Conservation (phyloP, 306 rosid genomes). For the Vigna nakashimae region DNA sequence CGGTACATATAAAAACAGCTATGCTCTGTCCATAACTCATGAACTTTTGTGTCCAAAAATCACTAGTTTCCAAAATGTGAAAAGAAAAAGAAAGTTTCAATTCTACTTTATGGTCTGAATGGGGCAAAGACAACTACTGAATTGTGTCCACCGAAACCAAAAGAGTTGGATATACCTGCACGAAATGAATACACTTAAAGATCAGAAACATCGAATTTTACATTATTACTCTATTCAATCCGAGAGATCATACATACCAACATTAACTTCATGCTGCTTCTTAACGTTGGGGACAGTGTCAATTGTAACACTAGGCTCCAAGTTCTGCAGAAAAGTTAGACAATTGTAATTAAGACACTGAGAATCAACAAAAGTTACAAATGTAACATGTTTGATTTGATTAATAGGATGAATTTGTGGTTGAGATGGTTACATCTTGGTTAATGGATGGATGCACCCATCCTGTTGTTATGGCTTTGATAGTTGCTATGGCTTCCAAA, state of each 20-base stretch:
- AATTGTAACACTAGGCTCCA: constrained; percentile 71
- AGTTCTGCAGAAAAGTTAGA: constrained; percentile 50
- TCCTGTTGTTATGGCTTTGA: constrained; percentile 74
- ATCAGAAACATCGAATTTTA: constrained; percentile 30
- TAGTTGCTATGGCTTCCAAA: constrained; percentile 79
- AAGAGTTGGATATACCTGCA: constrained; percentile 81
- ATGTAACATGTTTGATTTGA: neutral
- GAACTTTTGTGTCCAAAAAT: constrained; percentile 34
- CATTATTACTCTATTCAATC: neutral
- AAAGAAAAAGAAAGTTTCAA: constrained; percentile 27
- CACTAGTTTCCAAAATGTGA: constrained; percentile 15
- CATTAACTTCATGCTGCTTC: constrained; percentile 75
- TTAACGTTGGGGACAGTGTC: constrained; percentile 72
- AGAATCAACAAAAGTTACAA: neutral
- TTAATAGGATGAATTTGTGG: constrained; percentile 1
- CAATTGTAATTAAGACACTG: constrained; percentile 1
- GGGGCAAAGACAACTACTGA: constrained; percentile 76
- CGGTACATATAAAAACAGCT: neutral
- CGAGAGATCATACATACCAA: constrained; percentile 57
- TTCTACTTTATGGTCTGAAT: constrained; percentile 52
- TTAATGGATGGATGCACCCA: constrained; percentile 85
- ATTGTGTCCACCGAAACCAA: constrained; percentile 85
- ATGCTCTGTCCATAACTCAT: constrained; percentile 8
- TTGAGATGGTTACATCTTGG: constrained; percentile 55
- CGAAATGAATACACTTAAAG: neutral